Evolutionary conservation across 2,329 filamentous ascomycete species (phyloP).

Genomic region (Cladosporium sp.): DNA sequence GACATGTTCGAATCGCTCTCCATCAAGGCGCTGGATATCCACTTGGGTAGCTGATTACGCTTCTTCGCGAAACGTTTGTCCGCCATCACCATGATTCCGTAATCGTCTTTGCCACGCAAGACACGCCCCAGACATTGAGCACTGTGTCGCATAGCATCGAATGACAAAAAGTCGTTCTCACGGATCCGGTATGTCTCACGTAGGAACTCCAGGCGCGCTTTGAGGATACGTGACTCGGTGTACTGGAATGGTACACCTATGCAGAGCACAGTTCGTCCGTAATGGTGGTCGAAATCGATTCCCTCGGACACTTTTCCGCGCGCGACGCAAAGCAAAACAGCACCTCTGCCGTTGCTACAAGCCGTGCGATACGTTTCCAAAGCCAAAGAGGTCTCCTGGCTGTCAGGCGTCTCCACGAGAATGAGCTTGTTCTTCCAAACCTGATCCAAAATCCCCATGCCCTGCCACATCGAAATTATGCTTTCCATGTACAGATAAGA

Average conservation of each 20-base stretch:
- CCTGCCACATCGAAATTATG: slow-evolving; percentile 99
- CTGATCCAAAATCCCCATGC: slow-evolving; percentile 94
- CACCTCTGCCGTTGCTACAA: slow-evolving; percentile 93
- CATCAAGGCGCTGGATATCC: slow-evolving; percentile 85
- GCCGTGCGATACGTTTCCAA: slow-evolving; percentile 96
- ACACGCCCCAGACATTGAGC: slow-evolving; percentile 95
- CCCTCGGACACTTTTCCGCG: slow-evolving; percentile 96
- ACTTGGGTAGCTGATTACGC: slow-evolving; percentile 83
- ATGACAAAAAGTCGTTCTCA: slow-evolving; percentile 96
- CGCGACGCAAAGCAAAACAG: slow-evolving; percentile 88
- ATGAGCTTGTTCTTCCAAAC: slow-evolving; percentile 99
- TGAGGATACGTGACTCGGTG: slow-evolving; percentile 94
- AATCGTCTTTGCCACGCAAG: slow-evolving; percentile 93
- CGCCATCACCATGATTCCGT: slow-evolving; percentile 98
- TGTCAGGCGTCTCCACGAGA: slow-evolving; percentile 93
- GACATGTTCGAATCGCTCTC: slow-evolving; percentile 86
- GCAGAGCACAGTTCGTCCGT: slow-evolving; percentile 89
- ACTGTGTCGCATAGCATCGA: slow-evolving; percentile 98
- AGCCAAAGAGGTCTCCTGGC: slow-evolving; percentile 91
- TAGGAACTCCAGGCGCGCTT: slow-evolving; percentile 92
- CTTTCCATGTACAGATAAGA: slow-evolving; percentile 99
- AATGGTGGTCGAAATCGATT: slow-evolving; percentile 99
- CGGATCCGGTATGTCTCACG: slow-evolving; percentile 94
- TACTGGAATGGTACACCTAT: slow-evolving; percentile 99
- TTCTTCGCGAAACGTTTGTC: slow-evolving; percentile 94